Conservation (phyloP, 768 basidiomycete genomes). For the Pulveroboletus sp. region DNA sequence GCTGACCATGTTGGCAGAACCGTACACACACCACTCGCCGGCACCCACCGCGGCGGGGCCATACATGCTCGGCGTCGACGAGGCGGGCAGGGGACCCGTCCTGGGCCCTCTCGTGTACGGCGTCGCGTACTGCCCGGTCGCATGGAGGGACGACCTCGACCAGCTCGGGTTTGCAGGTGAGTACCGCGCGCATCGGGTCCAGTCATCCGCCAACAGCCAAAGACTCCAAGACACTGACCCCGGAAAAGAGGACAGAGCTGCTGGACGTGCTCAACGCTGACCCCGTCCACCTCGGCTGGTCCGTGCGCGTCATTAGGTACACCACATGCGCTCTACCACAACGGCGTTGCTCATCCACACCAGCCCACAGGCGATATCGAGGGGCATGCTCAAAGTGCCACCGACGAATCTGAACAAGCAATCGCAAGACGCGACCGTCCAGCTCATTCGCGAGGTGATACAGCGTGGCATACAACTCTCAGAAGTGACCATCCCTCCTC, state of each 20-base stretch:
- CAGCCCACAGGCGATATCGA: constrained; percentile 90
- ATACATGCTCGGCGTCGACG: constrained; percentile 98
- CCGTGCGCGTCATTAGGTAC: constrained; percentile 74
- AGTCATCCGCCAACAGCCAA: not conserved
- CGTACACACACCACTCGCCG: constrained; percentile 78
- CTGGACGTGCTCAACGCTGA: constrained; percentile 68
- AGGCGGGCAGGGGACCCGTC: constrained; percentile 95
- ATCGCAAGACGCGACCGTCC: constrained; percentile 85
- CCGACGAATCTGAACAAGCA: constrained; percentile 87
- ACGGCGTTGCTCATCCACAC: constrained; percentile 3
- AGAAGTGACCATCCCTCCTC: constrained; percentile 47
- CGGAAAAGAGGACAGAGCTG: constrained; percentile 62
- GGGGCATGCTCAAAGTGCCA: constrained; percentile 83
- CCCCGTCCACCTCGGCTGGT: constrained; percentile 73
- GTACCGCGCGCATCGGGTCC: constrained; percentile 9
- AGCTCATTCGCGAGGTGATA: constrained; percentile 84
- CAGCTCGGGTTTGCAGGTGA: constrained; percentile 88
- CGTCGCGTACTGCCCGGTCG: constrained; percentile 85
- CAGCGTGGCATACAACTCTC: constrained; percentile 75
- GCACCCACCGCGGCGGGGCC: constrained; percentile 68
- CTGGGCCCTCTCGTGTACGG: constrained; percentile 96
- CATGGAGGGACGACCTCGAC: constrained; percentile 73
- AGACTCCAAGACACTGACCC: constrained; percentile 93
- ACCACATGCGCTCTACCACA: not conserved
- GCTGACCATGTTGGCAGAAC: constrained; percentile 44